A percentile compares a stretch with the other conserved stretches of the same genome.
These are phyloP conservation scores for Ophiostoma quercus DNA, from an alignment of 2,329 filamentous ascomycete species.

Conservation along the genomic window DNA sequence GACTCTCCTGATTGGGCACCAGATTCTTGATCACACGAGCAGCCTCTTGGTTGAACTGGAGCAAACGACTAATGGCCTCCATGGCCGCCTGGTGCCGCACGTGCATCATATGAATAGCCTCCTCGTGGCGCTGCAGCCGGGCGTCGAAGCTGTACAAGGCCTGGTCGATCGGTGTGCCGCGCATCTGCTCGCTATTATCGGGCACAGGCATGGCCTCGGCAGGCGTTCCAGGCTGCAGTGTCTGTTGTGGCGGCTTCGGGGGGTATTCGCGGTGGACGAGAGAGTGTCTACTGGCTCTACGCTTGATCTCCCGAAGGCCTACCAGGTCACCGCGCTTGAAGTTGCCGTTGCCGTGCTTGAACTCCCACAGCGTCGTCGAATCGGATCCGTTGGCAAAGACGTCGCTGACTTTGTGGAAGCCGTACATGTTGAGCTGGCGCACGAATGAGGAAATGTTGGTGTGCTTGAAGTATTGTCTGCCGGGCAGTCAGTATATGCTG, in stretches of 20 bases:
- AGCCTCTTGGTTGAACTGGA: constrained; percentile 79
- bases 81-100: constrained; percentile 75
- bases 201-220: constrained; percentile 70
- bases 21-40: constrained; percentile 68
- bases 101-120: constrained; percentile 71
- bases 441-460: constrained; percentile 99
- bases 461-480: constrained; percentile 96
- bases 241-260: constrained; percentile 64
- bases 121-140: constrained; percentile 75
- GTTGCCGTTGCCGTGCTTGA: constrained; percentile 94
- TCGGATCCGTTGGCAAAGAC: constrained; percentile 95
- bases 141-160: constrained; percentile 72
- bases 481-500: constrained; percentile 20
- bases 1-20: constrained; percentile 68
- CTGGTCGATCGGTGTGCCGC: constrained; percentile 71
- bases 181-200: constrained; percentile 64
- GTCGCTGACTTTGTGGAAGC: constrained; percentile 99
- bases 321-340: constrained; percentile 94
- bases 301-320: constrained; percentile 89
- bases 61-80: constrained; percentile 67
- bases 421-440: constrained; percentile 97
- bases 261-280: constrained; percentile 90
- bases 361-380: constrained; percentile 93
- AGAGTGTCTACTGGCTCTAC: constrained; percentile 82
- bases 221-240: constrained; percentile 78